These are phyloP conservation scores for Cyclanthera cordifolia DNA, from an alignment of 306 rosid genomes.

Conservation along the genomic window DNA sequence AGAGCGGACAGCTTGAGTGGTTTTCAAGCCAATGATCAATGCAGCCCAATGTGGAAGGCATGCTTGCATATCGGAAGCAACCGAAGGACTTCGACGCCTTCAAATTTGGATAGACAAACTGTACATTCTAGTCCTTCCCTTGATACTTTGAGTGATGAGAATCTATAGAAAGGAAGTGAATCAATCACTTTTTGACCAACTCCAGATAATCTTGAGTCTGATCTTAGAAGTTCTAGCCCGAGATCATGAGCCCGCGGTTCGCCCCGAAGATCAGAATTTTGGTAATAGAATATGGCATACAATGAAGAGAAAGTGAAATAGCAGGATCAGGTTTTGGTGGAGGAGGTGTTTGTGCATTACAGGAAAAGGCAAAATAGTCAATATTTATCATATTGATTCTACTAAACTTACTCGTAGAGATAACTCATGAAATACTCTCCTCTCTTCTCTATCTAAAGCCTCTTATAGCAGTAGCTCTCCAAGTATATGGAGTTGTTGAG, in stretches of 20 bases:
- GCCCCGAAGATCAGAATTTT: conserved; percentile 8
- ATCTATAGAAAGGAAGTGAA: conserved; percentile 83
- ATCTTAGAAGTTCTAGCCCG: conserved; percentile 16
- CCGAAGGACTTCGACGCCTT: conserved; percentile 35
- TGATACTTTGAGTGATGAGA: conserved; percentile 70
- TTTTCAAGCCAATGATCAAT: conserved; percentile 82
- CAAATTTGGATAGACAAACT: conserved; percentile 75
- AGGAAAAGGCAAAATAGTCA: neutral
- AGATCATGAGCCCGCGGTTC: conserved; percentile 6
- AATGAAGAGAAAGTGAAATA: conserved; percentile 27
- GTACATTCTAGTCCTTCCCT: conserved; percentile 82
- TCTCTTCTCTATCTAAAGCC: too few species aligned
- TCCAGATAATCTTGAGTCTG: conserved; percentile 72
- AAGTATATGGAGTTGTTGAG: too few species aligned
- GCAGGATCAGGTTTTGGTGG: neutral
- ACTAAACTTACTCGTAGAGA: neutral
- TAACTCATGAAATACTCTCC: neutral
- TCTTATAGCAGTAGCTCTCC: too few species aligned
- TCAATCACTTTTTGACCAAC: conserved; percentile 66
- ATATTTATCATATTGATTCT: neutral
- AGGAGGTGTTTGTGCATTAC: neutral
- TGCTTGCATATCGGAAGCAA: conserved; percentile 78
- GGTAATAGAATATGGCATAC: conserved; percentile 49
- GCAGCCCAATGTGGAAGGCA: conserved; percentile 74
- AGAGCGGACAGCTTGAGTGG: conserved; percentile 84